phyloP scores from a whole-genome alignment of 2,329 filamentous ascomycete species.

The Myriangium duriaei region DNA sequence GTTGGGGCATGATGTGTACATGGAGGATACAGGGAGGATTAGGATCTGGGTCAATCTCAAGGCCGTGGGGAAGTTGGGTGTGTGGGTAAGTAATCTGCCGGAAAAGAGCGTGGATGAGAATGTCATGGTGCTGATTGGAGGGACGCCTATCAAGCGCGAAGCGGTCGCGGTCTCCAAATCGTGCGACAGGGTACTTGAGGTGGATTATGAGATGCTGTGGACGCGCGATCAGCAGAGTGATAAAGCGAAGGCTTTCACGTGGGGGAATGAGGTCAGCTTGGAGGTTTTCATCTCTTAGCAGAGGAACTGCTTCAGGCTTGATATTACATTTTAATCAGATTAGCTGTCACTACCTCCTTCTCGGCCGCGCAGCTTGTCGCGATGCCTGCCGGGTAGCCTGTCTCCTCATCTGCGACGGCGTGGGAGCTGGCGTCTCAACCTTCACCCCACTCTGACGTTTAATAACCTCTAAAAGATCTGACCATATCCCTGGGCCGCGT shows the following conservation, averaged over 20 bases:
- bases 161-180: constrained; percentile 37
- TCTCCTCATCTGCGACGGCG: not conserved
- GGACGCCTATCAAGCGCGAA: constrained; percentile 52
- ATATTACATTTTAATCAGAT: not conserved
- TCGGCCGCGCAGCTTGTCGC: not conserved
- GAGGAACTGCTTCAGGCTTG: not conserved
- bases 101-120: constrained; percentile 27
- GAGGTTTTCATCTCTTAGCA: constrained; percentile 40
- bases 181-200: constrained; percentile 53
- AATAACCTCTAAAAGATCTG: constrained; percentile 1
- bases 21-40: constrained; percentile 49
- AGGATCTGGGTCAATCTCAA: constrained; percentile 60
- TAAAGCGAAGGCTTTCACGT: constrained; percentile 35
- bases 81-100: constrained; percentile 64
- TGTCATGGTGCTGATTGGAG: constrained; percentile 50
- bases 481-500: constrained; percentile 4
- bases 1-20: constrained; percentile 45
- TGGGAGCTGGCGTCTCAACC: not conserved
- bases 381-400: not conserved
- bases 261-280: constrained; percentile 68
- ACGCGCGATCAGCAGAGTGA: constrained; percentile 53
- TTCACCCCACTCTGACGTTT: not conserved
- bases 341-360: not conserved
- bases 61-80: constrained; percentile 62
- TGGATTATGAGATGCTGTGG: constrained; percentile 71